Percentiles rank a stretch among this genome's conserved stretches.
phyloP scores from a whole-genome alignment of 305 asterid species.

The Solanum hybrid region DNA sequence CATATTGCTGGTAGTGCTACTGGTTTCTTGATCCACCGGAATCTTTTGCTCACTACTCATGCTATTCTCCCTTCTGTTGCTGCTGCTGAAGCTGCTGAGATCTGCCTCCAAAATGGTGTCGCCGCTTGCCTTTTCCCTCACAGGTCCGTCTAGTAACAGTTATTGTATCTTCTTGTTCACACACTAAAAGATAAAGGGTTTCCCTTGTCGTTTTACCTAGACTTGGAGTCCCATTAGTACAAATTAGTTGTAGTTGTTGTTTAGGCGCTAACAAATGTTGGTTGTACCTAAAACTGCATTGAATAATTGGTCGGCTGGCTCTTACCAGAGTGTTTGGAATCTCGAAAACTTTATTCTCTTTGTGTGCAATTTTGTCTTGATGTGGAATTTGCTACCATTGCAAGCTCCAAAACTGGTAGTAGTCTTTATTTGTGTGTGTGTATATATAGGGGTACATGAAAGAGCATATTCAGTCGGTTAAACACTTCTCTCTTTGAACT shows the following conservation, averaged over 20 bases:
- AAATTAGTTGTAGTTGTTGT: background rate
- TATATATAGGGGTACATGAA: background rate
- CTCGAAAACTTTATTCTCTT: background rate
- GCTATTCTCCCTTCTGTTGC: slow-evolving; percentile 60
- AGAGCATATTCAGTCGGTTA: background rate
- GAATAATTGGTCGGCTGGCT: background rate
- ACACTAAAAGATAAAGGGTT: background rate
- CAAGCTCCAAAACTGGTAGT: background rate
- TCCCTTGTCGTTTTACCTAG: background rate
- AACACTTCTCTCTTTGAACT: background rate
- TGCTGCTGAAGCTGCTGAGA: slow-evolving; percentile 81
- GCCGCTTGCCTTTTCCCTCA: slow-evolving; percentile 73
- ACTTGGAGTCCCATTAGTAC: background rate
- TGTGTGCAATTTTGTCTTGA: background rate
- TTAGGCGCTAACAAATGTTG: background rate
- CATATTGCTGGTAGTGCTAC: slow-evolving; percentile 45
- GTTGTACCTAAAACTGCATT: background rate
- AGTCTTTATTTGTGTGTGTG: background rate
- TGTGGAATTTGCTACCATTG: background rate
- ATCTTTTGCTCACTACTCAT: slow-evolving; percentile 88
- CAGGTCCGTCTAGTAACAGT: slow-evolving; percentile 36
- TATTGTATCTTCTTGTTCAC: background rate
- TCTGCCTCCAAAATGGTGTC: slow-evolving; percentile 64
- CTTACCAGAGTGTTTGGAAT: background rate
- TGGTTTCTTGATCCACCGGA: slow-evolving; percentile 89